Conservation (phyloP, 495 filamentous ascomycete genomes). For the Staphylotrichum tortipilum region DNA sequence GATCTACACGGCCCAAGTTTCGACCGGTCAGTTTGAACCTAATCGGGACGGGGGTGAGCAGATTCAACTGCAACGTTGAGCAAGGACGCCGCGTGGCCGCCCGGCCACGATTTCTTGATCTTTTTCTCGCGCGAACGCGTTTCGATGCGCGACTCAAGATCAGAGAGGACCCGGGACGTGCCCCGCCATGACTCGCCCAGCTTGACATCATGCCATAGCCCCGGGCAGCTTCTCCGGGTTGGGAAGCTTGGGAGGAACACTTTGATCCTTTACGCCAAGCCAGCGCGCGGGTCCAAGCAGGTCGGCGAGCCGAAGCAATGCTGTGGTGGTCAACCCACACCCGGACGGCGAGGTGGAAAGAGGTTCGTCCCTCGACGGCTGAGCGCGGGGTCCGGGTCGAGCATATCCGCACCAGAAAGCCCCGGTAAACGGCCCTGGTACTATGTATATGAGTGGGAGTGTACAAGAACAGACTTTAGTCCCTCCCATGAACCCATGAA, state of each 20-base stretch:
- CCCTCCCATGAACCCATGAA: no score
- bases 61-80: no score
- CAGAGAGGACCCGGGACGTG: background rate
- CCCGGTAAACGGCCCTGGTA: background rate
- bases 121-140: background rate
- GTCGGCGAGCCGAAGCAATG: background rate
- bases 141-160: background rate
- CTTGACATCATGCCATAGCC: background rate
- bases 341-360: no score
- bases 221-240: background rate
- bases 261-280: background rate
- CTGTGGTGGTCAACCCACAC: no score
- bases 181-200: background rate
- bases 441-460: no score
- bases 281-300: background rate
- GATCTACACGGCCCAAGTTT: no score
- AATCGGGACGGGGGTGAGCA: background rate
- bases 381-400: conserved; percentile 9
- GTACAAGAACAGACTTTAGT: no score
- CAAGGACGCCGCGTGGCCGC: no score
- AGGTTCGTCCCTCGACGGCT: no score
- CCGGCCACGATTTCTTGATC: no score
- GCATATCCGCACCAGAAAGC: conserved; percentile 19
- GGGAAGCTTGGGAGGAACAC: background rate
- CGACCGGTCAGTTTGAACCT: background rate